Evolutionary conservation across 495 filamentous ascomycete species (phyloP).

Genomic region (Cairneyella variabilis): DNA sequence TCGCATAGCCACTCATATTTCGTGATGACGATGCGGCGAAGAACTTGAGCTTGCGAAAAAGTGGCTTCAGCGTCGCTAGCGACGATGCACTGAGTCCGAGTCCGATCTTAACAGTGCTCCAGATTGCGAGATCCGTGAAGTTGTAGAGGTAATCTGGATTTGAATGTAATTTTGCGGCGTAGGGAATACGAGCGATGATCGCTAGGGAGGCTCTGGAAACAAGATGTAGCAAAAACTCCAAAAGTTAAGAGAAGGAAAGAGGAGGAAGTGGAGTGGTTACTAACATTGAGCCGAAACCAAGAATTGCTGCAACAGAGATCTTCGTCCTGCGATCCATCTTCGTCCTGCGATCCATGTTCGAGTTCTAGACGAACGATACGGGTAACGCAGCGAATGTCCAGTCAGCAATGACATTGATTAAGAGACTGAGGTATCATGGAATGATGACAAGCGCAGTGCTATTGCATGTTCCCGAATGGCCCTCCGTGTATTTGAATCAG

Average conservation of each 20-base stretch:
- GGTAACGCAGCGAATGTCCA: constrained; percentile 30
- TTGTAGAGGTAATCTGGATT: constrained; percentile 21
- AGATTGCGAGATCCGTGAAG: constrained; percentile 27
- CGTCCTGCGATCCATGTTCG: constrained; percentile 31
- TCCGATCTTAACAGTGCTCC: constrained; percentile 27
- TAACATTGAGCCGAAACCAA: constrained; percentile 30
- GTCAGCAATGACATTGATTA: constrained; percentile 27
- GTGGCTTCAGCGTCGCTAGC: constrained; percentile 26
- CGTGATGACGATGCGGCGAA: not conserved
- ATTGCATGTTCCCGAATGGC: not conserved
- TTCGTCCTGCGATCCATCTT: constrained; percentile 32
- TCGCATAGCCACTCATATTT: not conserved
- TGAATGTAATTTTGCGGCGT: constrained; percentile 21
- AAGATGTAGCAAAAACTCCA: no score
- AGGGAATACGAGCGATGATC: constrained; percentile 34
- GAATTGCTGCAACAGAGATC: constrained; percentile 27
- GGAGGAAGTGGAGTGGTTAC: not conserved
- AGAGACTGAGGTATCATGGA: constrained; percentile 10
- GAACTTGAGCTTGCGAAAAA: constrained; percentile 15
- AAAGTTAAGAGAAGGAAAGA: not conserved
- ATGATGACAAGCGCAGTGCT: constrained; percentile 14
- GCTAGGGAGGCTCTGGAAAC: constrained; percentile 22
- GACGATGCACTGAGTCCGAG: constrained; percentile 27
- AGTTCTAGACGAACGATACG: constrained; percentile 36
- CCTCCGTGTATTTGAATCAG: constrained; percentile 27